These are phyloP conservation scores for Bassia scoparia DNA, from an alignment of 148 eudicot genomes.

Conservation along the genomic window DNA sequence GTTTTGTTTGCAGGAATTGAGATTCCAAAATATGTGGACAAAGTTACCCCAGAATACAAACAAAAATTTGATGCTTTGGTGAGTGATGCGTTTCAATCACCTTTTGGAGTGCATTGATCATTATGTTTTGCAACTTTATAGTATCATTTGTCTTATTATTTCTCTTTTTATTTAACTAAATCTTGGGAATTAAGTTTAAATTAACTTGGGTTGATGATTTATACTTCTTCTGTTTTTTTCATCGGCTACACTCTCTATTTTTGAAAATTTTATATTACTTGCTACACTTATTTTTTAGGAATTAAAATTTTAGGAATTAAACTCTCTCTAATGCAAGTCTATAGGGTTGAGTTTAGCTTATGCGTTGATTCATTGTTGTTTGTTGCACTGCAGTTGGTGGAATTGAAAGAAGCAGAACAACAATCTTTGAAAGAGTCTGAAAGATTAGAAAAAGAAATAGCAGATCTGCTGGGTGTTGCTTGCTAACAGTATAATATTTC, in stretches of 20 bases:
- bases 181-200: too few species aligned
- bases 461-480: conserved; percentile 90
- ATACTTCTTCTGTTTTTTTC: too few species aligned
- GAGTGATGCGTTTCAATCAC: conserved; percentile 15
- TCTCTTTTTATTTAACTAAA: too few species aligned
- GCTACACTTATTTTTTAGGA: too few species aligned
- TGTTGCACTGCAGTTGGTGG: conserved; percentile 60
- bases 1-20: conserved; percentile 52
- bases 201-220: too few species aligned
- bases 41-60: conserved; percentile 81
- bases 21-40: conserved; percentile 88
- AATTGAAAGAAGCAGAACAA: conserved; percentile 82
- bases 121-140: neutral
- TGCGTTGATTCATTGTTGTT: neutral
- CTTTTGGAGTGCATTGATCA: neutral
- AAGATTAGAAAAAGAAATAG: conserved; percentile 87
- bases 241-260: too few species aligned
- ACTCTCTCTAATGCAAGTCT: too few species aligned
- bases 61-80: conserved; percentile 92
- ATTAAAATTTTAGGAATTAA: too few species aligned
- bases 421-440: conserved; percentile 79
- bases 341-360: neutral
- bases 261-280: too few species aligned
- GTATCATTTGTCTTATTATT: neutral
- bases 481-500: too few species aligned